These are phyloP conservation scores for Pseudocercospora crystallina DNA, from an alignment of 2,329 filamentous ascomycete species.

Conservation along the genomic window DNA sequence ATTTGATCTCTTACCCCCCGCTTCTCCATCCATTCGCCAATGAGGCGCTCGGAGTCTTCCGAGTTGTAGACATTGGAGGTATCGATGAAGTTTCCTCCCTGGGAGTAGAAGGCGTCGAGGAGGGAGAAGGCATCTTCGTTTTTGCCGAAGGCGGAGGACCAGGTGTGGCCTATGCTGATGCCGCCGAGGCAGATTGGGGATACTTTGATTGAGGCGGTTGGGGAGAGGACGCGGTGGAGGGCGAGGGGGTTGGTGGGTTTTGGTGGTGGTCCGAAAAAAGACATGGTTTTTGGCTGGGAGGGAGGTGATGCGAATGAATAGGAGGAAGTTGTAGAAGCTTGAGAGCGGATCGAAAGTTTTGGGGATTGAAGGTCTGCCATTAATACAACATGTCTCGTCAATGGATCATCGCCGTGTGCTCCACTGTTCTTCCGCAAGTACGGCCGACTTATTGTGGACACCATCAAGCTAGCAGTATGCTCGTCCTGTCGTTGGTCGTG, in stretches of 20 bases:
- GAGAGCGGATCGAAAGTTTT: no score
- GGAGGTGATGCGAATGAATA: no score
- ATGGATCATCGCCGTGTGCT: no score
- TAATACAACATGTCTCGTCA: no score
- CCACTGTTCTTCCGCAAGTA: no score
- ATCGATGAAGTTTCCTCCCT: conserved; percentile 44
- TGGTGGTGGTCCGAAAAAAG: background rate
- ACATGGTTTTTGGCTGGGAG: background rate
- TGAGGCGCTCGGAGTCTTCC: conserved; percentile 32
- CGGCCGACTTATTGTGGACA: no score
- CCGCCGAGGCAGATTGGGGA: conserved; percentile 2
- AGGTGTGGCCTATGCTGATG: conserved; percentile 5
- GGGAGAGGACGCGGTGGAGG: conserved; percentile 1
- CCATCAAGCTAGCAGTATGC: no score
- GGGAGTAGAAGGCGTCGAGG: conserved; percentile 34
- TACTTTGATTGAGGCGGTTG: conserved; percentile 2
- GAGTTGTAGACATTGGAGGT: conserved; percentile 40
- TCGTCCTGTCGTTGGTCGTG: no score
- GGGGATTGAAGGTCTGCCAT: no score
- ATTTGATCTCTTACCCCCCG: conserved; percentile 60
- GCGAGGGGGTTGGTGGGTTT: background rate
- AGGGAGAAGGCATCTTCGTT: conserved; percentile 12
- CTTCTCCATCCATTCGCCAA: conserved; percentile 28
- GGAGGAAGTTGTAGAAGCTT: no score
- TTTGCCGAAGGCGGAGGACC: conserved; percentile 5